Evolutionary conservation across 768 basidiomycete species (phyloP).

Genomic region (Amanita fuliginea): DNA sequence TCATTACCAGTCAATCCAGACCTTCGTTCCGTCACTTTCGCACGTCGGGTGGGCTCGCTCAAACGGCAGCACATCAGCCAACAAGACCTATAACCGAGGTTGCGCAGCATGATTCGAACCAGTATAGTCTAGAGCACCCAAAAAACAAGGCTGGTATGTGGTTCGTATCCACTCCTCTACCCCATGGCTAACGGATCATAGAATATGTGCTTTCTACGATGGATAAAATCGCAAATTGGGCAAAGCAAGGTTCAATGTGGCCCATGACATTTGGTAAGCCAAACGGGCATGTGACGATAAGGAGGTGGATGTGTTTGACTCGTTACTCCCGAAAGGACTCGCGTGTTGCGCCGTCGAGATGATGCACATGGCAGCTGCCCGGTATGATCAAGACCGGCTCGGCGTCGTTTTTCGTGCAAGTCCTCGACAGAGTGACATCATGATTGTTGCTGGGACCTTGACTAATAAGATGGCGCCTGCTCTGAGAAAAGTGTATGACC

Average conservation of each 20-base stretch:
- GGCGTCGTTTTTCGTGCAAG: conserved; percentile 99
- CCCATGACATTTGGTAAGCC: conserved; percentile 87
- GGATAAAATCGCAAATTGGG: conserved; percentile 98
- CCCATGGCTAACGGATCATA: conserved; percentile 17
- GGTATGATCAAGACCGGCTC: conserved; percentile 96
- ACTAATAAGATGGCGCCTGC: conserved; percentile 99
- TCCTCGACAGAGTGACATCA: conserved; percentile 94
- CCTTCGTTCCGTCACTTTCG: not conserved
- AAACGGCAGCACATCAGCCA: not conserved
- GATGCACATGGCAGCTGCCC: conserved; percentile 99
- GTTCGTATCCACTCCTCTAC: not conserved
- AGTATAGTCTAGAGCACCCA: conserved; percentile 79
- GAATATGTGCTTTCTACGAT: conserved; percentile 95
- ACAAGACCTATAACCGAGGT: conserved; percentile 54
- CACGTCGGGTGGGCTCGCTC: not conserved
- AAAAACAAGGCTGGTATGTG: conserved; percentile 77
- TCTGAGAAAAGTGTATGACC: conserved; percentile 90
- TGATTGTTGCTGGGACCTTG: conserved; percentile 98
- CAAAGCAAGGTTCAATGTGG: conserved; percentile 96
- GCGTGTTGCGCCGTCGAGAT: conserved; percentile 99
- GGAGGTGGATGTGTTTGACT: not conserved
- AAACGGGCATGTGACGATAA: not conserved
- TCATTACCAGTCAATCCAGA: not conserved
- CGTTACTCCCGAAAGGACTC: conserved; percentile 43
- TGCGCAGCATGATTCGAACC: conserved; percentile 73